Conservation (phyloP, 768 basidiomycete genomes). For the Termitomyces sp. region DNA sequence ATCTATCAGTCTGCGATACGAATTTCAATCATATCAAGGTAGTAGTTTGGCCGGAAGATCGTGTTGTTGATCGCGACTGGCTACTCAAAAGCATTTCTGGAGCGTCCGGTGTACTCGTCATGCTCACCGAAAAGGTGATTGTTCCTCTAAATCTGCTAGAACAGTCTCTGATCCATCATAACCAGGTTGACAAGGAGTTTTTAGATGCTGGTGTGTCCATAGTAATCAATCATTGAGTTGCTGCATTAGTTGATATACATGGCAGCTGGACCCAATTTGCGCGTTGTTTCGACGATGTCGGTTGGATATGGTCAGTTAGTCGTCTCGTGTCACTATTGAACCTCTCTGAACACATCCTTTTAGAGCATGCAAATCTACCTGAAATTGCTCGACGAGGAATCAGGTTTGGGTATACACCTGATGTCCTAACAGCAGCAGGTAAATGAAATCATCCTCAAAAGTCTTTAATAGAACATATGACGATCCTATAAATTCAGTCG, state of each 20-base stretch:
- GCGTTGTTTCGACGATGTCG: conserved; percentile 90
- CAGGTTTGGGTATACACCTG: conserved; percentile 87
- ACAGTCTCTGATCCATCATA: conserved; percentile 9
- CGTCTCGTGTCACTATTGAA: not conserved
- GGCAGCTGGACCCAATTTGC: conserved; percentile 69
- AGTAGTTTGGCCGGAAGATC: conserved; percentile 46
- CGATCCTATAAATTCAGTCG: conserved; percentile 48
- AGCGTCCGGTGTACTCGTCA: conserved; percentile 58
- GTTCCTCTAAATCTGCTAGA: not conserved
- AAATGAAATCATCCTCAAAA: conserved; percentile 9
- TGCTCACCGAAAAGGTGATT: conserved; percentile 68
- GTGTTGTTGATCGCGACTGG: conserved; percentile 62
- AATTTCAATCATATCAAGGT: conserved; percentile 3
- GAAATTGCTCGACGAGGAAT: conserved; percentile 60
- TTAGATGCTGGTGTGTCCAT: conserved; percentile 47
- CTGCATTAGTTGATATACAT: not conserved
- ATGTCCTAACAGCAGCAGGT: conserved; percentile 92
- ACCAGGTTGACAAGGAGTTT: conserved; percentile 71
- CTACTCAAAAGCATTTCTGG: conserved; percentile 69
- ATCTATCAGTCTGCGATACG: conserved; percentile 27
- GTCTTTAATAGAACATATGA: not conserved
- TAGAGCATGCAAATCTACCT: conserved; percentile 79
- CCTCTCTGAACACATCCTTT: not conserved
- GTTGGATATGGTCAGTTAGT: conserved; percentile 71
- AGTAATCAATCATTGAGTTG: not conserved